Percentiles rank a stretch among this genome's conserved stretches.
Conservation (phyloP, 441 rosid genomes). For the Iberis amara region DNA sequence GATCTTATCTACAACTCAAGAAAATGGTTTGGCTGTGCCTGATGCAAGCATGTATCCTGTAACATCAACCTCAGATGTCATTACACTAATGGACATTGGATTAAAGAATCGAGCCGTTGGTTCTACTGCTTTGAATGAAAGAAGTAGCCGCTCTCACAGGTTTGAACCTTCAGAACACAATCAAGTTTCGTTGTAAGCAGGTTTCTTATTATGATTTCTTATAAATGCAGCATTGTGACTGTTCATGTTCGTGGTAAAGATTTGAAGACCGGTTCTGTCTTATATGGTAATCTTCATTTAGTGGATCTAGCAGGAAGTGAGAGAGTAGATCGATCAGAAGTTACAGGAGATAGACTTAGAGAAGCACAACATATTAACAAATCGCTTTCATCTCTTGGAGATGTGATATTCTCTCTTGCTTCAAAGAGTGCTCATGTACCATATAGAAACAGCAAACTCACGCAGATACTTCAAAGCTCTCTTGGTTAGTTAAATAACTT, state of each 20-base stretch:
- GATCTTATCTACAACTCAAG: slow-evolving; percentile 36
- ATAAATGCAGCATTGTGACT: slow-evolving; percentile 44
- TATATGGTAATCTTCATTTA: slow-evolving; percentile 54
- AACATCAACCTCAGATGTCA: slow-evolving; percentile 45
- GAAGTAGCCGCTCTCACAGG: slow-evolving; percentile 78
- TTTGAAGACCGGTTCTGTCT: slow-evolving; percentile 35
- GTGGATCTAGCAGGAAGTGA: slow-evolving; percentile 78
- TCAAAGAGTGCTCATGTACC: slow-evolving; percentile 61
- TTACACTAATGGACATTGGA: slow-evolving; percentile 49
- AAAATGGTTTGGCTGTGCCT: slow-evolving; percentile 58
- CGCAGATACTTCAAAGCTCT: slow-evolving; percentile 64
- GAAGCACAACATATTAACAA: slow-evolving; percentile 80
- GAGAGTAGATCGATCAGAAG: slow-evolving; percentile 66
- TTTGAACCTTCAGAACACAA: no score
- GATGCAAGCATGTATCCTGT: slow-evolving; percentile 64
- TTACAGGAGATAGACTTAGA: slow-evolving; percentile 48
- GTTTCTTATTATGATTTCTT: no score
- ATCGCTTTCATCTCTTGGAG: slow-evolving; percentile 67
- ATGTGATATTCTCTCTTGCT: slow-evolving; percentile 60
- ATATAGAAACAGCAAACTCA: slow-evolving; percentile 72
- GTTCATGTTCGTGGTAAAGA: slow-evolving; percentile 59
- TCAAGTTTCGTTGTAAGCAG: no score
- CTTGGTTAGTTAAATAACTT: slow-evolving; percentile 38
- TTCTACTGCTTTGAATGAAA: slow-evolving; percentile 55
- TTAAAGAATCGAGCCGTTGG: slow-evolving; percentile 48